Evolutionary conservation across 2,329 filamentous ascomycete species (phyloP).

Genomic region (Trichoderma harzianum): DNA sequence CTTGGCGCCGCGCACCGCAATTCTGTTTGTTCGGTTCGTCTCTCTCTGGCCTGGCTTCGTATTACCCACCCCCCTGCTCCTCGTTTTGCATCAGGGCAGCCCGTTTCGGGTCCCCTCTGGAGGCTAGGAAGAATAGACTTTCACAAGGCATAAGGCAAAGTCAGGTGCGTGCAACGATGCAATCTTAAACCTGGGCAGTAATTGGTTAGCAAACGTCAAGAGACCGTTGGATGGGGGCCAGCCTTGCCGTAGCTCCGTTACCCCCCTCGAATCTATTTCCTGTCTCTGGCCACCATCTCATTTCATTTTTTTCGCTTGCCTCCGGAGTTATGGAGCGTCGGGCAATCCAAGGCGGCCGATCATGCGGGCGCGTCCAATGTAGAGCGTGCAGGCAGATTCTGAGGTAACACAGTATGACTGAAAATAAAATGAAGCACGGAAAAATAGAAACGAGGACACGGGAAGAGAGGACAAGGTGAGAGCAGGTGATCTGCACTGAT

Average conservation of each 20-base stretch:
- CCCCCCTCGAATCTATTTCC: background rate
- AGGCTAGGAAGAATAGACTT: background rate
- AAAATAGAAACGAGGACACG: background rate
- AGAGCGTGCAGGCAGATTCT: background rate
- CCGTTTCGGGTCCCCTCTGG: background rate
- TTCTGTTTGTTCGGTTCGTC: background rate
- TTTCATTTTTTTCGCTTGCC: constrained; percentile 4
- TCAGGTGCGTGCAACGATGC: constrained; percentile 4
- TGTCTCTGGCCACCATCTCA: background rate
- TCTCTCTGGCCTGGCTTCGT: background rate
- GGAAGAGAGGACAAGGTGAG: background rate
- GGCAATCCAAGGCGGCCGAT: background rate
- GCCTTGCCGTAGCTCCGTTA: constrained; percentile 1
- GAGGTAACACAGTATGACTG: background rate
- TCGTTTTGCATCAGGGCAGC: background rate
- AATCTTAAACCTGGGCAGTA: background rate
- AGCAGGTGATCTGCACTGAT: background rate
- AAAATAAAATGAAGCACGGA: background rate
- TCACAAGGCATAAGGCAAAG: background rate
- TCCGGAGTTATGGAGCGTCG: background rate
- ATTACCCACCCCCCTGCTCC: background rate
- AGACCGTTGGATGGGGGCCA: background rate
- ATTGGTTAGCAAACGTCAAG: background rate
- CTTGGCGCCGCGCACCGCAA: background rate
- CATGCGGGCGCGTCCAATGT: background rate